Percentiles rank a stretch among this genome's conserved stretches.
Conservation (phyloP, 1,284 basidiomycete species). For the Hypsizygus ulmarius region DNA sequence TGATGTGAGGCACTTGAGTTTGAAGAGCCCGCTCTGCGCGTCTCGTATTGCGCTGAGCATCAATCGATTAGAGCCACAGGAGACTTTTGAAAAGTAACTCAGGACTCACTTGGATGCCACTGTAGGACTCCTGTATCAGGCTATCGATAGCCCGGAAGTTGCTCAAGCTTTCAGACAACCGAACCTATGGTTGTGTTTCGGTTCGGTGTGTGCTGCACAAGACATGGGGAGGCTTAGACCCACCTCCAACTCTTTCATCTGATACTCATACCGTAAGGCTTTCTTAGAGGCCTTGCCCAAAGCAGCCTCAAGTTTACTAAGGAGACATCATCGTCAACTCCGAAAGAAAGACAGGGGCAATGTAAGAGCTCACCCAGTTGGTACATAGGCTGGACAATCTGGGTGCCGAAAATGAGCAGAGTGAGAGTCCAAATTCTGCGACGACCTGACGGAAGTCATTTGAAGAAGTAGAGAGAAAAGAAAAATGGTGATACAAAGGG, state of each 20-base stretch:
- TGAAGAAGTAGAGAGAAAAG: constrained; percentile 5
- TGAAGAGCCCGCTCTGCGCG: constrained; percentile 55
- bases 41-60: constrained; percentile 50
- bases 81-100: neutral
- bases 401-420: constrained; percentile 2
- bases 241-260: constrained; percentile 72
- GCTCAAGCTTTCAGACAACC: constrained; percentile 62
- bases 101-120: constrained; percentile 51
- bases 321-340: constrained; percentile 5
- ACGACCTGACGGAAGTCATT: constrained; percentile 23
- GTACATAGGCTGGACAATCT: constrained; percentile 19
- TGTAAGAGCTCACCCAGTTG: constrained; percentile 26
- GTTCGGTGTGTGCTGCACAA: constrained; percentile 8
- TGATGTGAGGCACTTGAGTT: constrained; percentile 58
- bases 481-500: constrained; percentile 16
- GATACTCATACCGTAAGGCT: constrained; percentile 53
- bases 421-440: constrained; percentile 14
- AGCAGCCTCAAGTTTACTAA: constrained; percentile 43
- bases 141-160: constrained; percentile 71
- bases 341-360: constrained; percentile 4
- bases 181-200: constrained; percentile 39
- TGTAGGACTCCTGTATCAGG: constrained; percentile 58
- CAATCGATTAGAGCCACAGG: neutral
- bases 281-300: constrained; percentile 50
- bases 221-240: constrained; percentile 16